Conservation (phyloP, 257 asterid species). For the Scutellaria galericulata region DNA sequence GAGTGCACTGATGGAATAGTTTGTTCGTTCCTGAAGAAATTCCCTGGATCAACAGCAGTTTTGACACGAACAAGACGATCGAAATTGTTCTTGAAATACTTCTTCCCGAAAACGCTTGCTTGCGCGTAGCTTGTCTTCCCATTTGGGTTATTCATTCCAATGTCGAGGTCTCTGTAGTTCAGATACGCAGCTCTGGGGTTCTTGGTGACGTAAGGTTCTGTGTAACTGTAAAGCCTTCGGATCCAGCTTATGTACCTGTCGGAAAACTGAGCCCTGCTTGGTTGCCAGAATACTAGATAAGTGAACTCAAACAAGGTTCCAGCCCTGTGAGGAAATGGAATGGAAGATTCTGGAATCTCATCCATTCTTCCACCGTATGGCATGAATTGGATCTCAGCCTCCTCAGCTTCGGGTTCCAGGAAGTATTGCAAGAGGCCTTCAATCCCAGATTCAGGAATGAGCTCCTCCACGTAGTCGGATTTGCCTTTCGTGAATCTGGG, state of each 20-base stretch:
- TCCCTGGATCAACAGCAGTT: neutral
- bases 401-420: neutral
- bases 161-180: slow-evolving; percentile 6
- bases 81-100: slow-evolving; percentile 31
- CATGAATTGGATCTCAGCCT: neutral
- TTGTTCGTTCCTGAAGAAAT: neutral
- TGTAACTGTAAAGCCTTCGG: slow-evolving; percentile 6
- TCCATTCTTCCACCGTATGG: slow-evolving; percentile 41
- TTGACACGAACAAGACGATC: slow-evolving; percentile 19
- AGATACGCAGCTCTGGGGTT: neutral
- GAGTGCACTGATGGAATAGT: neutral
- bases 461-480: slow-evolving; percentile 16
- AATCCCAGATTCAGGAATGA: neutral
- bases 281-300: slow-evolving; percentile 22
- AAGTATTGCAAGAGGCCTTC: neutral
- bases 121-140: neutral
- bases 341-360: slow-evolving; percentile 29
- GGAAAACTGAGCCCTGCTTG: neutral
- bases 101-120: slow-evolving; percentile 30
- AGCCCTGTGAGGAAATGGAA: slow-evolving; percentile 39
- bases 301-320: slow-evolving; percentile 26
- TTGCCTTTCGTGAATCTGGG: slow-evolving; percentile 26
- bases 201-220: slow-evolving; percentile 32
- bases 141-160: slow-evolving; percentile 10
- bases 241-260: slow-evolving; percentile 29